A percentile compares a stretch with the other conserved stretches of the same genome.
These are phyloP conservation scores for Chaetomidium leptoderma DNA, from an alignment of 495 filamentous ascomycete genomes.

Conservation along the genomic window DNA sequence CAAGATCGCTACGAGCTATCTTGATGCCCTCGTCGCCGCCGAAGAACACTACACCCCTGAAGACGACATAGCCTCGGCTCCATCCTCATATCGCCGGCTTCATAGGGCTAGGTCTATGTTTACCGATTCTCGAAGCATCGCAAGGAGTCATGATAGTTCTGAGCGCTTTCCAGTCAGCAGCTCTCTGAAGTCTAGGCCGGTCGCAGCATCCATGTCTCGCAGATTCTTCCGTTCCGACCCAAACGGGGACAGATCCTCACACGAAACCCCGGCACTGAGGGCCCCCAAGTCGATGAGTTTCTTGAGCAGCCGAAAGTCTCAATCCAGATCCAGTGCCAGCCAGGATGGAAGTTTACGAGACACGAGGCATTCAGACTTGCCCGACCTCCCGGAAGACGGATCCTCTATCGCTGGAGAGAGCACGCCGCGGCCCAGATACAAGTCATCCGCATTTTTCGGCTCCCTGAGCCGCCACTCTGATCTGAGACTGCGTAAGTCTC, in stretches of 20 bases:
- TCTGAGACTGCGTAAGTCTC: conserved; percentile 53
- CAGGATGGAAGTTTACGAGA: conserved; percentile 39
- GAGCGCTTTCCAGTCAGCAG: neutral
- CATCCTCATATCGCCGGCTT: conserved; percentile 71
- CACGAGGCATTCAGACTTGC: neutral
- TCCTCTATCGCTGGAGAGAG: neutral
- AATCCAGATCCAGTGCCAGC: conserved; percentile 28
- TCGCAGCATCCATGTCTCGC: conserved; percentile 14
- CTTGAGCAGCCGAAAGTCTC: conserved; percentile 39
- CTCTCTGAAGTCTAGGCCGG: conserved; percentile 14
- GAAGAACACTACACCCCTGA: conserved; percentile 53
- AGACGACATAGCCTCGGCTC: conserved; percentile 58
- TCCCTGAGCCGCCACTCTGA: conserved; percentile 44
- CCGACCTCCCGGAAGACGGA: conserved; percentile 8
- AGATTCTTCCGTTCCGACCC: conserved; percentile 18
- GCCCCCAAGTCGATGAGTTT: conserved; percentile 62
- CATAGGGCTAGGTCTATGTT: conserved; percentile 73
- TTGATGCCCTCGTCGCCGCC: conserved; percentile 33
- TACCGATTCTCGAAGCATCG: conserved; percentile 38
- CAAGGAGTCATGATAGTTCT: conserved; percentile 13
- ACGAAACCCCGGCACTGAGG: conserved; percentile 24
- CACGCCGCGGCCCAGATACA: conserved; percentile 29
- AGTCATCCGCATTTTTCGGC: conserved; percentile 48
- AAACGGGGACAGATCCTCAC: conserved; percentile 17
- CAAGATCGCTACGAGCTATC: conserved; percentile 28